Conservation (phyloP, 75 land plant genomes). For the Larix kaempferi region DNA sequence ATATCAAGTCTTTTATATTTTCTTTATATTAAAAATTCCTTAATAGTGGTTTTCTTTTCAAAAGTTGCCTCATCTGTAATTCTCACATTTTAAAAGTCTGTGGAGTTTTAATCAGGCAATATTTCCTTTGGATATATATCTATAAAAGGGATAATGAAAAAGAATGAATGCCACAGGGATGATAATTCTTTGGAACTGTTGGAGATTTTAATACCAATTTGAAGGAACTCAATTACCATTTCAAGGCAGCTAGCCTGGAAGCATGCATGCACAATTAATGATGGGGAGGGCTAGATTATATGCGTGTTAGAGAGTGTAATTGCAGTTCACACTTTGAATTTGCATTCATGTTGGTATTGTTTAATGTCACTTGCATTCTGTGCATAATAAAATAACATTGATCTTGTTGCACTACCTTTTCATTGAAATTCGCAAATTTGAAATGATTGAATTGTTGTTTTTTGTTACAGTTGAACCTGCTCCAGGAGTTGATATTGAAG, state of each 20-base stretch:
- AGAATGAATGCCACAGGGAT: too few relatives aligned
- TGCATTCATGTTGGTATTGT: background rate
- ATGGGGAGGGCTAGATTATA: too few relatives aligned
- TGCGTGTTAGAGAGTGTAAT: too few relatives aligned
- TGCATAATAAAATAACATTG: background rate
- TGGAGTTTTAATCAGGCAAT: background rate
- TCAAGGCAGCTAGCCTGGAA: background rate
- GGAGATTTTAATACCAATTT: background rate
- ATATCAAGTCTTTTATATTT: too few relatives aligned
- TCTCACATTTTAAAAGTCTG: background rate
- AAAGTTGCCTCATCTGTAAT: background rate
- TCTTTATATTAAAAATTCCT: background rate
- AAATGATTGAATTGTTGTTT: background rate
- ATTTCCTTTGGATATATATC: background rate
- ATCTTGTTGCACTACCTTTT: background rate
- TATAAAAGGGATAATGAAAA: too few relatives aligned
- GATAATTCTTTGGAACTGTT: background rate
- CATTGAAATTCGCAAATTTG: background rate
- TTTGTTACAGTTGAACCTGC: constrained; percentile 51
- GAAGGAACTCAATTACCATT: background rate
- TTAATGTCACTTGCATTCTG: background rate
- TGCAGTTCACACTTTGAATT: background rate
- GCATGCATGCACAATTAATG: background rate
- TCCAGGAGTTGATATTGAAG: constrained; percentile 65
- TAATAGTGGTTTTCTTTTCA: background rate